Evolutionary conservation across 2,329 filamentous ascomycete species (phyloP).

Genomic region (Bipolaris cookei): DNA sequence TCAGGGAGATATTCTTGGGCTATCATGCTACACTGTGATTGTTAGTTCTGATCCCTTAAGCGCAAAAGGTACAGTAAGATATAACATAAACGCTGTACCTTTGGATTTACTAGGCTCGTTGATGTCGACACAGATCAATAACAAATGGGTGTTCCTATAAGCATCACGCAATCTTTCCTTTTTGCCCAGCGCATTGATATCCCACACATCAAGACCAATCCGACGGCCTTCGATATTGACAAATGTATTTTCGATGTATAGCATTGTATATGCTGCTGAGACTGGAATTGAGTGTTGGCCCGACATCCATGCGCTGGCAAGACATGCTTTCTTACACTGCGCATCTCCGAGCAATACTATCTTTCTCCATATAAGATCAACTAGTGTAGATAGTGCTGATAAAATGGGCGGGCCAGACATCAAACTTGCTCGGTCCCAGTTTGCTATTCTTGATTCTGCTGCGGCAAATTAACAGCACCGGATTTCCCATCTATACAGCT

Average conservation of each 20-base stretch:
- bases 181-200: constrained; percentile 5
- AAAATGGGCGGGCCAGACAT: too few species aligned
- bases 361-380: constrained; percentile 7
- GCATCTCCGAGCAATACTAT: constrained; percentile 17
- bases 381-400: neutral
- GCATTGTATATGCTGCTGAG: neutral
- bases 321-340: constrained; percentile 15
- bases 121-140: constrained; percentile 28
- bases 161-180: constrained; percentile 7
- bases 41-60: neutral
- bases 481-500: neutral
- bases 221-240: neutral
- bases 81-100: constrained; percentile 17
- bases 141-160: constrained; percentile 12
- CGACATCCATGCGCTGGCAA: constrained; percentile 11
- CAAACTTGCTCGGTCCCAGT: too few species aligned
- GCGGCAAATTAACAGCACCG: neutral
- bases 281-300: neutral
- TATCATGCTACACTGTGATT: constrained; percentile 19
- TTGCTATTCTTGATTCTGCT: neutral
- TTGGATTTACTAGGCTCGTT: constrained; percentile 14
- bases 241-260: neutral
- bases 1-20: constrained; percentile 14
- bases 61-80: neutral
- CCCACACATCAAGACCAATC: constrained; percentile 15